Conservation (phyloP, 805 yeast genomes). For the Cyberlindnera subsufficiens region DNA sequence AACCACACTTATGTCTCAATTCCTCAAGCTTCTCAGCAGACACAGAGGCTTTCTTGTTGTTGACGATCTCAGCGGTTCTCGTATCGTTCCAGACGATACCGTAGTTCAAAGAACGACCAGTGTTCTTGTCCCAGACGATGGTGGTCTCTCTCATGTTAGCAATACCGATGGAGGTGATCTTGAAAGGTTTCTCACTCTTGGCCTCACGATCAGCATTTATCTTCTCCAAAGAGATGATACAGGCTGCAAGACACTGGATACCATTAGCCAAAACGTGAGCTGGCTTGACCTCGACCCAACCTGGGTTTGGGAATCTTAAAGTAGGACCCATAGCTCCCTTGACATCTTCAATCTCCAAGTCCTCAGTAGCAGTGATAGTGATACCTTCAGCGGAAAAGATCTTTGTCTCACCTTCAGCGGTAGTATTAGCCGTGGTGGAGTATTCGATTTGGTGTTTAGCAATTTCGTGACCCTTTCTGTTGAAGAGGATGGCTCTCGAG, state of each 20-base stretch:
- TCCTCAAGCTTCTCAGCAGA: constrained; percentile 50
- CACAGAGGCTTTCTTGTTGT: constrained; percentile 48
- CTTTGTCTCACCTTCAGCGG: constrained; percentile 43
- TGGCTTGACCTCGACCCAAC: constrained; percentile 95
- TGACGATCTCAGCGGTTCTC: constrained; percentile 70
- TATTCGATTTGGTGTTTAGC: constrained; percentile 90
- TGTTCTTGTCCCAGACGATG: constrained; percentile 75
- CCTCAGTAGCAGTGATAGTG: constrained; percentile 49
- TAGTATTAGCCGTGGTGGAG: constrained; percentile 56
- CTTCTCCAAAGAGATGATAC: constrained; percentile 50
- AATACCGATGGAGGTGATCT: constrained; percentile 72
- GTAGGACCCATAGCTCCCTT: constrained; percentile 51
- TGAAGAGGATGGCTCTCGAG: constrained; percentile 80
- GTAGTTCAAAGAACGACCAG: constrained; percentile 77
- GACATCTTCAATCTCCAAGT: constrained; percentile 57
- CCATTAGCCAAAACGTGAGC: constrained; percentile 75
- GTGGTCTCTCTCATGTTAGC: constrained; percentile 97
- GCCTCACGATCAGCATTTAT: constrained; percentile 44
- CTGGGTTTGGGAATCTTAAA: constrained; percentile 71
- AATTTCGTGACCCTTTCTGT: constrained; percentile 65
- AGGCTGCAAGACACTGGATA: constrained; percentile 68
- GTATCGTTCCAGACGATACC: constrained; percentile 98
- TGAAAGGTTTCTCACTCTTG: constrained; percentile 46
- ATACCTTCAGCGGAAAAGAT: constrained; percentile 73
- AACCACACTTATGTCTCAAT: constrained; percentile 65